A percentile compares a stretch with the other conserved stretches of the same genome.
Conservation (phyloP, 164 flowering plant species). For the Saururus chinensis region DNA sequence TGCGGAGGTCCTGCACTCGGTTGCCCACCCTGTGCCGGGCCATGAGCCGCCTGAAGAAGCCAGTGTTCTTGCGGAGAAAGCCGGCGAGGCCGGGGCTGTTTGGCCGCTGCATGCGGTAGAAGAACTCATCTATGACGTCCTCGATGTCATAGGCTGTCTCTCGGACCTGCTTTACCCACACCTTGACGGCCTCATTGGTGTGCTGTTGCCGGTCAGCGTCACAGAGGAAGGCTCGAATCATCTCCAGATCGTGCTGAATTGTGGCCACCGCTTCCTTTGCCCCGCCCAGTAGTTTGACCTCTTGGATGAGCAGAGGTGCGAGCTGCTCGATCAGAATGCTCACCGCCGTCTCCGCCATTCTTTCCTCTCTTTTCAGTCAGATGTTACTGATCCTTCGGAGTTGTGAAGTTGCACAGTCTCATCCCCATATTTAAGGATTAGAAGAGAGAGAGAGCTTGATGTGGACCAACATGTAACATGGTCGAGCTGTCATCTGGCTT, state of each 20-base stretch:
- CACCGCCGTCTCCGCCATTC: background rate
- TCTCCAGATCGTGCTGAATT: background rate
- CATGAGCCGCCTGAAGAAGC: slow-evolving; percentile 12
- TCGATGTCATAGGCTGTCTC: slow-evolving; percentile 1
- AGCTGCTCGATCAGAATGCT: background rate
- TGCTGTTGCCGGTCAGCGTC: background rate
- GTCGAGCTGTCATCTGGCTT: too few species aligned
- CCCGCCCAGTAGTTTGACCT: background rate
- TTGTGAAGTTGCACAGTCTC: too few species aligned
- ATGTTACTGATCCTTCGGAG: too few species aligned
- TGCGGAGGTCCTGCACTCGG: slow-evolving; percentile 26
- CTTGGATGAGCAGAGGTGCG: background rate
- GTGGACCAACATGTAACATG: too few species aligned
- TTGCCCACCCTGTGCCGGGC: slow-evolving; percentile 15
- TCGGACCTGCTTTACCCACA: slow-evolving; percentile 3
- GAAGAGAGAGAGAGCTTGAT: too few species aligned
- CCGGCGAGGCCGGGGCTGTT: background rate
- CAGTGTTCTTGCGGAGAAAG: slow-evolving; percentile 1
- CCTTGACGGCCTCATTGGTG: background rate
- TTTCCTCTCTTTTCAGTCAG: too few species aligned
- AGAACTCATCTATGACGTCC: background rate
- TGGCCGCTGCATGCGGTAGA: background rate
- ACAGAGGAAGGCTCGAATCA: background rate
- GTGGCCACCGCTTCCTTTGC: background rate
- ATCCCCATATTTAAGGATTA: too few species aligned